Base-by-base conservation (phyloP, 805 yeast genomes). In the Candida saitoana region DNA sequence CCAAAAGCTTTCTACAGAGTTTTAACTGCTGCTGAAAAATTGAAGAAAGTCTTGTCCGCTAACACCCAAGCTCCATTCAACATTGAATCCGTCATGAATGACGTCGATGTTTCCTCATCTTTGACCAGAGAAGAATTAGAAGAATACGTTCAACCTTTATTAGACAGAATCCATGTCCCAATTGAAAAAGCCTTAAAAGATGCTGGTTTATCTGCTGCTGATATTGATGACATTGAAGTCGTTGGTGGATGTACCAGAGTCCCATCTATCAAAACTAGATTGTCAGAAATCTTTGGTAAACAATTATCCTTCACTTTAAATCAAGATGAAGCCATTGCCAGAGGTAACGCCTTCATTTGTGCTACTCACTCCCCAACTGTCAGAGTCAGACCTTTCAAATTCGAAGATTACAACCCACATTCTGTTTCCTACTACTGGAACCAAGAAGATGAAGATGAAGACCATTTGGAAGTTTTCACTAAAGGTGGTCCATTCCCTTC, bases 201-300 rank as follows among this genome's bases (percentile, higher is more conserved):
- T 60, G 93, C 99, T 44, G 84, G 84, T 46, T 63, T 93, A 47
- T 60, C 79, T 29, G 70, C 74, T 48, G 86, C 72, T 18, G 95
- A 90, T 46, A 70, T 93, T 47, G 96, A 90, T 70, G 80, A 89
- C 40, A 83, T 93, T 54, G 99, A 93, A 74, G 82, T 93, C 47
- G 84, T 93, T 62, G 99, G 99, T 74, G 99, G 99, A 56, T 86
- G 95, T 65, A 87, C 97, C 55, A 89, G 99, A 79, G 95, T 93
- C 52, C 99, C 99, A 64, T 72, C 86, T 42, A 75, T 93, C 64
- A 93, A 93, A 79, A 78, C 82, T 55, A 84, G 79, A 61, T 77
- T 93, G 55, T 55, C 84, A 55, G 86, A 83, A 62, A 75, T 86
- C 51, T 88, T 93, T 64, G 87, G 87, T 65, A 86, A 86, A 73